Conservation (phyloP, 441 rosid species). For the Isatis lusitanica region DNA sequence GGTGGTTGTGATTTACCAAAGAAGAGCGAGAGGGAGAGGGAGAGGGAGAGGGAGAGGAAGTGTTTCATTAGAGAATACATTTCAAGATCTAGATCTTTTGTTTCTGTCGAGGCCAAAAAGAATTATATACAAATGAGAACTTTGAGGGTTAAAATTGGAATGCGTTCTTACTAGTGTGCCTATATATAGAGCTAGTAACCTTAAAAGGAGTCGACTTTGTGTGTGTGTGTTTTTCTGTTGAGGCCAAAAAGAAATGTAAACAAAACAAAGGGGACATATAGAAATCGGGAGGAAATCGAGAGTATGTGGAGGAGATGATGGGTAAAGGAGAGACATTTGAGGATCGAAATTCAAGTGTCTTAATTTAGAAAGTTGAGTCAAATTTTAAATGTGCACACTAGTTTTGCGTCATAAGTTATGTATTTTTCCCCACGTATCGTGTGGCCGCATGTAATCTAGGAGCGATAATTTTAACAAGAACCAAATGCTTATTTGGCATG, state of each 20-base stretch:
- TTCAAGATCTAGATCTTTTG: neutral
- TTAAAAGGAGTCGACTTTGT: neutral
- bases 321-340: too few relatives aligned
- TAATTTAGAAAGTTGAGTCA: too few relatives aligned
- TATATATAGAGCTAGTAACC: neutral
- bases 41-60: neutral
- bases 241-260: neutral
- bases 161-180: neutral
- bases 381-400: too few relatives aligned
- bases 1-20: neutral
- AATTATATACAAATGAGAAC: neutral
- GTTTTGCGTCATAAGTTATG: too few relatives aligned
- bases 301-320: too few relatives aligned
- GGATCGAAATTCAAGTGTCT: too few relatives aligned
- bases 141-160: neutral
- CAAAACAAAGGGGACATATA: neutral
- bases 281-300: too few relatives aligned
- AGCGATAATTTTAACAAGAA: too few relatives aligned
- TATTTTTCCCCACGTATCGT: too few relatives aligned
- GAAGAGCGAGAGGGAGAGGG: neutral
- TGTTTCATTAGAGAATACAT: conserved; percentile 7
- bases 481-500: too few relatives aligned
- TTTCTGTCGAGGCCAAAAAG: neutral
- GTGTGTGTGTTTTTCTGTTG: neutral
- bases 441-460: too few relatives aligned